Evolutionary conservation across 768 basidiomycete genomes (phyloP), one percentile per base, ranked within the genome.

Genomic region (Leucosporidium creatinivorum): DNA sequence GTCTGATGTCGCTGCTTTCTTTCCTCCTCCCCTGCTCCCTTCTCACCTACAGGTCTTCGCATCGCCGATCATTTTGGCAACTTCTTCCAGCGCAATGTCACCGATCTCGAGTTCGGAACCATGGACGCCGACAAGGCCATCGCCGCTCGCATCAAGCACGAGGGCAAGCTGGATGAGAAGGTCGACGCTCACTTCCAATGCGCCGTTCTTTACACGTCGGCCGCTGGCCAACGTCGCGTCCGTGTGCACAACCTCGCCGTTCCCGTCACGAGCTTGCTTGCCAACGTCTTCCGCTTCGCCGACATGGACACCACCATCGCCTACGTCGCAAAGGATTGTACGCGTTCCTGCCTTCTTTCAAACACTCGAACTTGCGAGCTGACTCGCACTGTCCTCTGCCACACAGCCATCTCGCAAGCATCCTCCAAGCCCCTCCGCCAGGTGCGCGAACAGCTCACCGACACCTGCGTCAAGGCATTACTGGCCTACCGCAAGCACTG

Each of bases 401-500:
- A 62, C 1, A n/a, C 65, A 97, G 93, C 91, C 1, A 85, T 94
- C 73, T 78, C 83, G 1, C 81, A 83, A 55, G 82, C 91, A 78
- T 73, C 82, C 6, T 81, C 78, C 8, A 84, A 85, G 70, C 83
- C 84, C 72, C 82, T 91, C 71, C 80, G 84, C 2, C 82, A 86
- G n/a, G 89, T 96, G 48, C 82, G 93, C 57, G 91, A 94, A 55
- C 84, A 87, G 36, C 76, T 98, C 62, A 89, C 89, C 0, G 91
- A 96, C 68, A 84, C 84, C 65, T 93, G 90, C 76, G 86, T 89
- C 1, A 82, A 86, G 7, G 80, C 94, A 25, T 79, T 98, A 23
- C 82, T 92, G 55, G 89, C 89, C 9, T 99, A 99, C 77, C 83
- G 96, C 39, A 85, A 84, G 67, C 85, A 91, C 71, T 98, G 96